phyloP scores from a whole-genome alignment of 805 yeast genomes.

The Millerozyma acaciae region DNA sequence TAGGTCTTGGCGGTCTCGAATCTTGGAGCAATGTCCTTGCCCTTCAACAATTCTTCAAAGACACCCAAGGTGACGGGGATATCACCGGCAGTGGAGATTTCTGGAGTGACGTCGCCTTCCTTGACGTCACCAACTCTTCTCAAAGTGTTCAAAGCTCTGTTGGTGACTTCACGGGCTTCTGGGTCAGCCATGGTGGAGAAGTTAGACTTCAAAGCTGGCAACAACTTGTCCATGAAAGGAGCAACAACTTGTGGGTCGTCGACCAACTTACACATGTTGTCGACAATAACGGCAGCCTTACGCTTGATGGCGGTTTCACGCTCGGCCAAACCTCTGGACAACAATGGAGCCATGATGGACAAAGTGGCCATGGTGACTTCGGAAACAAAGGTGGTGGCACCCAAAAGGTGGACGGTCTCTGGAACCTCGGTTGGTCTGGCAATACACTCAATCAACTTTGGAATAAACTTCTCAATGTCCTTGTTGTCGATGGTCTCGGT shows the following conservation, averaged over 20 bases:
- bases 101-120: constrained; percentile 88
- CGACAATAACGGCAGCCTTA: constrained; percentile 98
- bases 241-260: constrained; percentile 99
- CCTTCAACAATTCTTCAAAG: constrained; percentile 68
- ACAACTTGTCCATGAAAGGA: constrained; percentile 93
- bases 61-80: constrained; percentile 79
- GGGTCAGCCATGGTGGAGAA: constrained; percentile 98
- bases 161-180: constrained; percentile 98
- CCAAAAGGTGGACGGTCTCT: constrained; percentile 96
- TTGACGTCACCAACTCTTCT: constrained; percentile 98
- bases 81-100: constrained; percentile 99
- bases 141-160: constrained; percentile 94
- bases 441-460: constrained; percentile 93
- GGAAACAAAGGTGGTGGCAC: constrained; percentile 99
- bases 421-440: constrained; percentile 97
- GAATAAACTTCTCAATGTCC: constrained; percentile 99
- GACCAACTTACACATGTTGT: constrained; percentile 99
- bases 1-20: constrained; percentile 75
- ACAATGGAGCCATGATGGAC: constrained; percentile 98
- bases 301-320: constrained; percentile 99
- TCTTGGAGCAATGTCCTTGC: constrained; percentile 66
- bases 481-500: constrained; percentile 98
- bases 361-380: constrained; percentile 99
- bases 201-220: constrained; percentile 95
- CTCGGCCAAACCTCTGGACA: constrained; percentile 99